Evolutionary conservation across 441 rosid species (phyloP).

Genomic region (Cnidoscolus chayamansa): DNA sequence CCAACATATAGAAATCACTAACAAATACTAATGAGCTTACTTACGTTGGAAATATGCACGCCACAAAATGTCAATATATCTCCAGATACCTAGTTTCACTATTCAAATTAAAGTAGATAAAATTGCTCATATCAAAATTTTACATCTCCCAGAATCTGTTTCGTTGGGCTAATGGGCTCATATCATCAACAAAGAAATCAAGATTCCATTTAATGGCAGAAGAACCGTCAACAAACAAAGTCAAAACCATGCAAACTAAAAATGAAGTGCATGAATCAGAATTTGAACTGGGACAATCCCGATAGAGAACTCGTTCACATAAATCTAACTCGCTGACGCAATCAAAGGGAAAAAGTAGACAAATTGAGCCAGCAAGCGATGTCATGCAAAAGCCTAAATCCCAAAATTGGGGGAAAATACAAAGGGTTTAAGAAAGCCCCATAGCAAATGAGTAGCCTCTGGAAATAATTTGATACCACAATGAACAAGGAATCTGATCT

Average conservation of each 20-base stretch:
- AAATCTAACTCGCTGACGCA: not conserved
- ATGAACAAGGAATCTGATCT: not conserved
- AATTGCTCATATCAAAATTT: not conserved
- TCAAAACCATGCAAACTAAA: not conserved
- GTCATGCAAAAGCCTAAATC: conserved; percentile 18
- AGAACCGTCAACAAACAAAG: not conserved
- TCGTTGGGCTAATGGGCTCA: not conserved
- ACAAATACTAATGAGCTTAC: not conserved
- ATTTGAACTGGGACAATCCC: not conserved
- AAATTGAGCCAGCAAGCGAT: not conserved
- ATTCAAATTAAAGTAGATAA: not conserved
- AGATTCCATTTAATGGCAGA: not conserved
- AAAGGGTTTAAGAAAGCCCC: not conserved
- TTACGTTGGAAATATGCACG: not conserved
- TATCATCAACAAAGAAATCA: not conserved
- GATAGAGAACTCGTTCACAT: not conserved
- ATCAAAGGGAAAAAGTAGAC: not conserved
- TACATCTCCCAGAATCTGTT: not conserved
- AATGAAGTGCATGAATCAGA: not conserved
- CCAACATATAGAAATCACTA: not conserved
- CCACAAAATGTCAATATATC: not conserved
- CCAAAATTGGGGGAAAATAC: not conserved
- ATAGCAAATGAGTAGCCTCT: not conserved
- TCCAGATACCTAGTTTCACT: not conserved
- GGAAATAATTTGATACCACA: conserved; percentile 1